These are phyloP conservation scores for Alternaria sp. DNA, from an alignment of 2,329 filamentous ascomycete genomes.

Conservation along the genomic window DNA sequence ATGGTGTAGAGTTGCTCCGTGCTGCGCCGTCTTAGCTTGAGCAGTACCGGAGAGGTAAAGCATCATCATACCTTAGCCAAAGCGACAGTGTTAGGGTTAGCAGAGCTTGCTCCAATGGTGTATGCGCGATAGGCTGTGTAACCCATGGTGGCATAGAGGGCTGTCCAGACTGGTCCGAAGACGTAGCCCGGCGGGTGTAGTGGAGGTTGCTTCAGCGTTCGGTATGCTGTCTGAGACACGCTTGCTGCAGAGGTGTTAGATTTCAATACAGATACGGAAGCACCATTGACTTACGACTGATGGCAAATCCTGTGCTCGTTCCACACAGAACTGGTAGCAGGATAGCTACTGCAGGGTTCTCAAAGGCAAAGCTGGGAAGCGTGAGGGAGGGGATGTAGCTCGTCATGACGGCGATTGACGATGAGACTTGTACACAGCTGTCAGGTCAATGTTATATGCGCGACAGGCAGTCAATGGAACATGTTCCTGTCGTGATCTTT, in stretches of 20 bases:
- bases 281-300: slow-evolving; percentile 64
- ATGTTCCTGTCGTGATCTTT: slow-evolving; percentile 14
- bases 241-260: slow-evolving; percentile 22
- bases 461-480: slow-evolving; percentile 5
- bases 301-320: slow-evolving; percentile 74
- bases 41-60: not conserved
- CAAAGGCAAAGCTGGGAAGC: slow-evolving; percentile 74
- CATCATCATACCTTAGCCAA: slow-evolving; percentile 61
- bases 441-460: slow-evolving; percentile 4
- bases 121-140: slow-evolving; percentile 86
- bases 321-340: slow-evolving; percentile 78
- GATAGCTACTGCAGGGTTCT: slow-evolving; percentile 74
- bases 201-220: slow-evolving; percentile 71
- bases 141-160: slow-evolving; percentile 76
- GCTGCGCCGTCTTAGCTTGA: slow-evolving; percentile 37
- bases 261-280: not conserved
- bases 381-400: slow-evolving; percentile 81
- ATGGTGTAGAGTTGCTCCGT: slow-evolving; percentile 80
- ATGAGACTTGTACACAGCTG: not conserved
- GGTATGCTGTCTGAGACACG: slow-evolving; percentile 66
- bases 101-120: slow-evolving; percentile 67
- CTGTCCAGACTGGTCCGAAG: slow-evolving; percentile 67
- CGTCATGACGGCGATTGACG: slow-evolving; percentile 68
- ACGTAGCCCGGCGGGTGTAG: slow-evolving; percentile 64
- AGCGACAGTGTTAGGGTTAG: slow-evolving; percentile 58